Percentiles rank a stretch among this genome's conserved stretches.
These are phyloP conservation scores for Pugionium dolabratum DNA, from an alignment of 345 rosid species.

Conservation along the genomic window DNA sequence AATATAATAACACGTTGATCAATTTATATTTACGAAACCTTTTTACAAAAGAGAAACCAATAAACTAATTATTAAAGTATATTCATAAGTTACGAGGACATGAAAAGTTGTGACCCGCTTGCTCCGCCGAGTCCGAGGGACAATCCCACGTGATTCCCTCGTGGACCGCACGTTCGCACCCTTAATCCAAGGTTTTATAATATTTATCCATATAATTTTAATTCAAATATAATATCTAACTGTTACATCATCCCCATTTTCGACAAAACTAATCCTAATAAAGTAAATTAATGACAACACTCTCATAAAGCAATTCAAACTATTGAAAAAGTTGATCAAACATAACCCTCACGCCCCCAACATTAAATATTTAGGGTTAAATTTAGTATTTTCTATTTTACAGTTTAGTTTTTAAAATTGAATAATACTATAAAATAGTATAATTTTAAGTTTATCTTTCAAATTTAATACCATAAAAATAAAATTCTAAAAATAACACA, in stretches of 20 bases:
- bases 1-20: slow-evolving; percentile 19
- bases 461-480: too few relatives aligned
- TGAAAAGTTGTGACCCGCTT: slow-evolving; percentile 43
- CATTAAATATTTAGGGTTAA: slow-evolving; percentile 1
- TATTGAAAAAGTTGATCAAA: slow-evolving; percentile 5
- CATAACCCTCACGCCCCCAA: slow-evolving; percentile 18
- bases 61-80: not conserved
- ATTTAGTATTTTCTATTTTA: too few relatives aligned
- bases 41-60: not conserved
- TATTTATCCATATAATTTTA: not conserved
- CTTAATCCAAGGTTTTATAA: slow-evolving; percentile 36
- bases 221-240: not conserved
- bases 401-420: too few relatives aligned
- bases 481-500: too few relatives aligned
- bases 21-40: slow-evolving; percentile 28
- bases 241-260: not conserved
- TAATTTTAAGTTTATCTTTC: too few relatives aligned
- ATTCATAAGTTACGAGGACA: slow-evolving; percentile 34
- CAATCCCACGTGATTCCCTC: slow-evolving; percentile 51
- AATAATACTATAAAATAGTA: too few relatives aligned
- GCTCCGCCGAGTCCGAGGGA: slow-evolving; percentile 47
- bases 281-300: not conserved
- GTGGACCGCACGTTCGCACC: slow-evolving; percentile 50
- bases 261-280: not conserved
- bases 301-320: slow-evolving; percentile 4